Evolutionary conservation across 2,329 filamentous ascomycete species (phyloP).

Genomic region (Tetracladium maxilliforme): DNA sequence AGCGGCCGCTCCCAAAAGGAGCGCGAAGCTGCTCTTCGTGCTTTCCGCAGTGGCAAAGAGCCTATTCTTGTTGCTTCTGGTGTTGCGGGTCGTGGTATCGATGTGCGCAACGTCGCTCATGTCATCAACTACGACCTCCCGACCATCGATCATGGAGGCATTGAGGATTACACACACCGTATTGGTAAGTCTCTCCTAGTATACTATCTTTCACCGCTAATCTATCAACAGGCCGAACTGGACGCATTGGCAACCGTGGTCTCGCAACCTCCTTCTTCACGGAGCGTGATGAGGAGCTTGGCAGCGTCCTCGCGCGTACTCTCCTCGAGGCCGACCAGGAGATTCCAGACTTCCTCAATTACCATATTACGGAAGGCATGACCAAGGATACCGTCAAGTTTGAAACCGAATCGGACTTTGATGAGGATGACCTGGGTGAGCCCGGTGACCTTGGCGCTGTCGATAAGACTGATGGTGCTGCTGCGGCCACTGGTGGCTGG

Average conservation of each 20-base stretch:
- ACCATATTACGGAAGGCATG: constrained; percentile 41
- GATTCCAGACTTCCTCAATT: constrained; percentile 68
- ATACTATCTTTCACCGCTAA: constrained; percentile 4
- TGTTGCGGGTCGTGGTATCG: constrained; percentile 75
- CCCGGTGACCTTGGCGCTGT: constrained; percentile 3
- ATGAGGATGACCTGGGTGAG: constrained; percentile 8
- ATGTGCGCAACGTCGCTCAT: constrained; percentile 75
- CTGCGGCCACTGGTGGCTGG: constrained; percentile 4
- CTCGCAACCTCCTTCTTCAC: constrained; percentile 83
- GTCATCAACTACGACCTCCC: constrained; percentile 93
- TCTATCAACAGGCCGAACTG: constrained; percentile 58
- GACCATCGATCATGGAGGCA: constrained; percentile 60
- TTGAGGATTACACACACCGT: constrained; percentile 85
- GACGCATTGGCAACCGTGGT: constrained; percentile 78
- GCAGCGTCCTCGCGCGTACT: constrained; percentile 60
- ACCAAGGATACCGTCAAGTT: constrained; percentile 13
- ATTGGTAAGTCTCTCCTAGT: constrained; percentile 48
- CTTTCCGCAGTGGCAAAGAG: constrained; percentile 59
- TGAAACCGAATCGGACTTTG: constrained; percentile 9
- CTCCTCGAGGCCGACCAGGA: constrained; percentile 66
- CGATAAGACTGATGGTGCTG: constrained; percentile 1
- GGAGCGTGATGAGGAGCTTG: constrained; percentile 60
- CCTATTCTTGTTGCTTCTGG: constrained; percentile 81
- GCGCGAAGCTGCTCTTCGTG: constrained; percentile 80
- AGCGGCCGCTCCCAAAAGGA: constrained; percentile 76